Conservation (phyloP, 805 yeast genomes). For the Ogataea methylovora region DNA sequence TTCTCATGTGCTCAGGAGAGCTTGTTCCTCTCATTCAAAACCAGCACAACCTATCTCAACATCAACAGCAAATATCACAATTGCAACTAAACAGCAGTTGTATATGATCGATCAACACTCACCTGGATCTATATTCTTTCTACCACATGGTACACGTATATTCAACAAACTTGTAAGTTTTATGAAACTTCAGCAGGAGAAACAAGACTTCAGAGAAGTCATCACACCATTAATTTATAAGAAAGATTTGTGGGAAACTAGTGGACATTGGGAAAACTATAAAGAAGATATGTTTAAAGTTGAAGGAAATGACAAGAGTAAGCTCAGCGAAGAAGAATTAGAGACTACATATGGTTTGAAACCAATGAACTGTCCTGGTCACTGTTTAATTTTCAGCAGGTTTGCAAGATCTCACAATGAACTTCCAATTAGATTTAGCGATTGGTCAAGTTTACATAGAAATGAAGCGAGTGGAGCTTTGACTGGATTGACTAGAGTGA, state of each 20-base stretch:
- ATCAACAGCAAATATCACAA: conserved; percentile 28
- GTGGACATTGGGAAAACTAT: conserved; percentile 96
- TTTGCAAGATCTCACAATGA: conserved; percentile 80
- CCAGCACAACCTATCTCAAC: conserved; percentile 20
- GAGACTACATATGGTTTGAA: conserved; percentile 62
- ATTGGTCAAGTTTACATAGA: conserved; percentile 87
- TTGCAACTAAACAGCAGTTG: conserved; percentile 63
- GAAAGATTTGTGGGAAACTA: conserved; percentile 75
- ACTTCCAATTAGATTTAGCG: conserved; percentile 77
- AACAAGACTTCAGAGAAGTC: conserved; percentile 85
- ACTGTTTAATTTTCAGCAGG: conserved; percentile 73
- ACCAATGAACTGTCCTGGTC: conserved; percentile 77
- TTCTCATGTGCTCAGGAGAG: conserved; percentile 2
- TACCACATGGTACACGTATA: conserved; percentile 87
- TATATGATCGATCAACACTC: conserved; percentile 74
- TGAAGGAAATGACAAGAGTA: conserved; percentile 40
- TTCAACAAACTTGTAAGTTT: conserved; percentile 73
- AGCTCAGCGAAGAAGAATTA: conserved; percentile 31
- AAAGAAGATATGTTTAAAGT: conserved; percentile 92
- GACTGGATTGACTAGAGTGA: conserved; percentile 84
- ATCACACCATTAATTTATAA: conserved; percentile 86
- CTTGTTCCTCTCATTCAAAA: conserved; percentile 3
- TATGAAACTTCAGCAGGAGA: conserved; percentile 78
- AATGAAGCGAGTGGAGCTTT: conserved; percentile 94
- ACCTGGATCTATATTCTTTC: conserved; percentile 88